These are phyloP conservation scores for Chrysoporthe puriensis DNA, from an alignment of 2,329 filamentous ascomycete genomes.

Conservation along the genomic window DNA sequence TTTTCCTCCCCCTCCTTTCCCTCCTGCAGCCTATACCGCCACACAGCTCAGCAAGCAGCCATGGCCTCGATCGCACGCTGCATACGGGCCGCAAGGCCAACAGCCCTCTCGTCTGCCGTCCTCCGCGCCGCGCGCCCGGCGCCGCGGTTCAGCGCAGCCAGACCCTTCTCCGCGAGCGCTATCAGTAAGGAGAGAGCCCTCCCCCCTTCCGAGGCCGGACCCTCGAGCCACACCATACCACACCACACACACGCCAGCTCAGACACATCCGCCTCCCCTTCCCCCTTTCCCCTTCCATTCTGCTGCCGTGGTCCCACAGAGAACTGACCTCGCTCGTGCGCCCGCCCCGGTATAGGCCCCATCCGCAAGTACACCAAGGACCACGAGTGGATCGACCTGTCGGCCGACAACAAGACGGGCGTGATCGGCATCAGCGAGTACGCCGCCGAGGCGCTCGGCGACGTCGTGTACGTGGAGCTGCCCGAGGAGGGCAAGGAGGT, in stretches of 20 bases:
- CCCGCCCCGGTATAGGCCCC: constrained; percentile 48
- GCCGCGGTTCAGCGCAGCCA: constrained; percentile 43
- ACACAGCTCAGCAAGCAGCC: constrained; percentile 33
- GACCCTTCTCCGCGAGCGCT: constrained; percentile 51
- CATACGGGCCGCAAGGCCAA: constrained; percentile 54
- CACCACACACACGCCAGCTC: not conserved
- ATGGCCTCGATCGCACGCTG: constrained; percentile 67
- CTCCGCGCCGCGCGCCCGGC: constrained; percentile 39
- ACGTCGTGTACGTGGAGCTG: constrained; percentile 97
- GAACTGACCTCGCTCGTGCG: not conserved
- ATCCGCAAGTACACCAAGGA: constrained; percentile 92
- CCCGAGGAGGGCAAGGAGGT: constrained; percentile 73
- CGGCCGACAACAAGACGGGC: constrained; percentile 80
- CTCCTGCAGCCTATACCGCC: constrained; percentile 2
- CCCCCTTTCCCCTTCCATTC: not conserved
- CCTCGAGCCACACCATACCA: constrained; percentile 25
- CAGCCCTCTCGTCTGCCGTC: constrained; percentile 45
- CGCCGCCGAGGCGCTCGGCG: constrained; percentile 88
- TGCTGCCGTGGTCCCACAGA: not conserved
- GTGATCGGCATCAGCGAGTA: constrained; percentile 85
- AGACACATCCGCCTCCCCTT: not conserved
- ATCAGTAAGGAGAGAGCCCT: constrained; percentile 41
- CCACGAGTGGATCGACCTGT: constrained; percentile 97
- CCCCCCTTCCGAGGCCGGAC: constrained; percentile 38
- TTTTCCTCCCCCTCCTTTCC: constrained; percentile 5